Percentiles rank a stretch among this genome's conserved stretches.
These are phyloP conservation scores for Biscutella laevigata DNA, from an alignment of 441 rosid species.

Conservation along the genomic window DNA sequence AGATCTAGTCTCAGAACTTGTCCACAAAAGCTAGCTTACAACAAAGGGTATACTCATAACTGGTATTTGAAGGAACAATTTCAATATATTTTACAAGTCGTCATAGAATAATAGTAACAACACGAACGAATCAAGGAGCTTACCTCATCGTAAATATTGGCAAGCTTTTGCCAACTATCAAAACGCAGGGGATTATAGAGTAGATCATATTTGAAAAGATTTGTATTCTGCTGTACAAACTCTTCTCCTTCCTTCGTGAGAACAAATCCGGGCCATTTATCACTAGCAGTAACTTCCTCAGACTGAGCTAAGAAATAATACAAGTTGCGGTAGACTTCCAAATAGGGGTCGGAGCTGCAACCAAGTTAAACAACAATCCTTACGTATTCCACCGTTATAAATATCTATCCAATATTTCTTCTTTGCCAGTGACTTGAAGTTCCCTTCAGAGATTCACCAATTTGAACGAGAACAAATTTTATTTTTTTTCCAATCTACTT, in stretches of 20 bases:
- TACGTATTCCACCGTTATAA: slow-evolving; percentile 8
- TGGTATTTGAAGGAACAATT: slow-evolving; percentile 5
- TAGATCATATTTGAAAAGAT: slow-evolving; percentile 83
- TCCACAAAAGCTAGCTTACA: neutral
- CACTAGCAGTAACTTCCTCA: slow-evolving; percentile 95
- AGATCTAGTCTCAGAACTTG: neutral
- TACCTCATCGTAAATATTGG: slow-evolving; percentile 96
- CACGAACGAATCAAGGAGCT: slow-evolving; percentile 22
- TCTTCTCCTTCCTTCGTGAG: slow-evolving; percentile 98
- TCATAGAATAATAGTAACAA: slow-evolving; percentile 9
- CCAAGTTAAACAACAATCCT: slow-evolving; percentile 27
- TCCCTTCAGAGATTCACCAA: neutral
- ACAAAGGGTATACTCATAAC: slow-evolving; percentile 6
- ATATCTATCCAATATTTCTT: slow-evolving; percentile 6
- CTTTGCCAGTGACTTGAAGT: slow-evolving; percentile 3
- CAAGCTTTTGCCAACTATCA: slow-evolving; percentile 97
- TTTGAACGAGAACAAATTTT: slow-evolving; percentile 4
- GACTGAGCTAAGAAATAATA: slow-evolving; percentile 86
- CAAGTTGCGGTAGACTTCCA: slow-evolving; percentile 80
- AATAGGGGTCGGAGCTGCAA: slow-evolving; percentile 82
- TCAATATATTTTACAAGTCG: slow-evolving; percentile 3
- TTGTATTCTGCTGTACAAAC: slow-evolving; percentile 90
- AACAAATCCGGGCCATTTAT: slow-evolving; percentile 99
- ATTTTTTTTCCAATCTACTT: no score
- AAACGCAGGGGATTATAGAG: slow-evolving; percentile 84